These are phyloP conservation scores for Agarophyton chilense DNA, from an alignment of 23 red algal species.

Conservation along the genomic window DNA sequence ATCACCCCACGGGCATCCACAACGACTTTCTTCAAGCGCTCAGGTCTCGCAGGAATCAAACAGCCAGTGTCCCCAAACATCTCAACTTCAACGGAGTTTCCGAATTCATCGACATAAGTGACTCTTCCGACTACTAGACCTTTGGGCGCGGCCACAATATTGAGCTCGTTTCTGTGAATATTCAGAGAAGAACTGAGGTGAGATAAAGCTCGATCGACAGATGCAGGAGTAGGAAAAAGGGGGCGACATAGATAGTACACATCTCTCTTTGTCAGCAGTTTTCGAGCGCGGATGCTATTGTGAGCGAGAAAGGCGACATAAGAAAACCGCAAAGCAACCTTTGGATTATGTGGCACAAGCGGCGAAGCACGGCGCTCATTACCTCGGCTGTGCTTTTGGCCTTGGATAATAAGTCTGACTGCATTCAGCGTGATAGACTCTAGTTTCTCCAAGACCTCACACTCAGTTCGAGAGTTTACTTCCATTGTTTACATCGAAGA, in stretches of 20 bases:
- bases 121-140: conserved; percentile 61
- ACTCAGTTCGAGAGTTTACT: neutral
- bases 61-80: conserved; percentile 46
- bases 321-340: conserved; percentile 9
- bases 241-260: conserved; percentile 48
- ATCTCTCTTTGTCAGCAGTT: conserved; percentile 69
- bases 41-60: conserved; percentile 59
- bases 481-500: neutral
- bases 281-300: neutral
- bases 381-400: neutral
- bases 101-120: conserved; percentile 49
- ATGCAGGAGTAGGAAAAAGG: conserved; percentile 37
- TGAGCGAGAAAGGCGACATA: conserved; percentile 45
- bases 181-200: conserved; percentile 10
- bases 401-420: neutral
- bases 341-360: neutral
- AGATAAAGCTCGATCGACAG: conserved; percentile 44
- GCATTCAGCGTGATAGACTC: neutral
- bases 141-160: conserved; percentile 64
- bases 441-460: neutral
- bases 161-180: conserved; percentile 50
- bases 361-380: neutral
- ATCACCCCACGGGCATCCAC: conserved; percentile 35
- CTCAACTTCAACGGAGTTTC: conserved; percentile 38
- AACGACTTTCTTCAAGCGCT: conserved; percentile 40